Evolutionary conservation across 345 rosid genomes (phyloP).

Genomic region (Citrus medica): DNA sequence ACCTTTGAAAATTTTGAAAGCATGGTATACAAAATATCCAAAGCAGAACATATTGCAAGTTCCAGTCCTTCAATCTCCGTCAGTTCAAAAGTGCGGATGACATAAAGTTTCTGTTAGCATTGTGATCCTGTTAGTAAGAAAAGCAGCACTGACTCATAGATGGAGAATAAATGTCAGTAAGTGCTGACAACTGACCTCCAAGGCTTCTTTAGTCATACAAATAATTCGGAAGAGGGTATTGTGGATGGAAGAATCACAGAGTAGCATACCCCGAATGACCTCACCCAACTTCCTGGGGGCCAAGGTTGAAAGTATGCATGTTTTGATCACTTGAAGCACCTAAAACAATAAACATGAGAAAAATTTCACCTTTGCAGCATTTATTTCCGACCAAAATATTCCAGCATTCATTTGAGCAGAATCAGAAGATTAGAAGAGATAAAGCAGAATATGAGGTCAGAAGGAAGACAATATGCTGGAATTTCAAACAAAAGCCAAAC

Average conservation of each 20-base stretch:
- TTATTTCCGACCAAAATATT: not conserved
- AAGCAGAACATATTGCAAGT: constrained; percentile 68
- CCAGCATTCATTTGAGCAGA: not conserved
- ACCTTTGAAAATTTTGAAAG: constrained; percentile 72
- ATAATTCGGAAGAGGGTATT: constrained; percentile 57
- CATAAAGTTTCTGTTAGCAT: constrained; percentile 58
- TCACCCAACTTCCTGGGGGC: constrained; percentile 51
- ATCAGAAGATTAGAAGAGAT: not conserved
- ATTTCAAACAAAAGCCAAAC: not conserved
- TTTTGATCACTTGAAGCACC: constrained; percentile 76
- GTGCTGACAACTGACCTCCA: constrained; percentile 62
- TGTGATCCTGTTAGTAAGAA: constrained; percentile 10
- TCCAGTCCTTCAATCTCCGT: constrained; percentile 82
- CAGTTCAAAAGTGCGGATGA: constrained; percentile 58
- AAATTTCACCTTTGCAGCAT: constrained; percentile 4
- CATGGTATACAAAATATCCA: constrained; percentile 54
- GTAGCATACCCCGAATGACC: constrained; percentile 57
- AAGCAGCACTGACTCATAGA: constrained; percentile 1
- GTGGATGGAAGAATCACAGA: constrained; percentile 80
- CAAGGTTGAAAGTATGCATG: constrained; percentile 50
- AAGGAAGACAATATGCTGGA: not conserved
- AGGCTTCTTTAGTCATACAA: constrained; percentile 64
- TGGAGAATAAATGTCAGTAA: constrained; percentile 2
- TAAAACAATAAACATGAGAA: constrained; percentile 21
- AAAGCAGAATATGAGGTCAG: not conserved